These are phyloP conservation scores for Tricholoma bakamatsutake DNA, from an alignment of 768 basidiomycete species.

Conservation along the genomic window DNA sequence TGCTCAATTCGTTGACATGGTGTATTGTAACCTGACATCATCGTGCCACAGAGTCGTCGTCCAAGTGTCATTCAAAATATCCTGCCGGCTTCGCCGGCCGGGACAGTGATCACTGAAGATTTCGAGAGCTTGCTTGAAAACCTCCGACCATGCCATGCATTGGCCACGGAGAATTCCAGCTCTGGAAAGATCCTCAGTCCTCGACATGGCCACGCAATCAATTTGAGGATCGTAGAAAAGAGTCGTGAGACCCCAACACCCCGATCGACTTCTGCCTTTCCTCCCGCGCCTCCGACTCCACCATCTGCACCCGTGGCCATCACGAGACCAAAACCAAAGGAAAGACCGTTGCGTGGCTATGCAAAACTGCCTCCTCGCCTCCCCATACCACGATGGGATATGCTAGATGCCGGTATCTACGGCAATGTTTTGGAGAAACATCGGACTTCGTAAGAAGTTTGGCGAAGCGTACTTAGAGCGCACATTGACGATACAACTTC, in stretches of 20 bases:
- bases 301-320: slow-evolving; percentile 15
- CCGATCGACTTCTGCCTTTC: not conserved
- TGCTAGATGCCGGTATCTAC: slow-evolving; percentile 7
- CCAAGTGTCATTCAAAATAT: slow-evolving; percentile 20
- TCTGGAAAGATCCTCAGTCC: not conserved
- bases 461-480: not conserved
- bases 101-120: slow-evolving; percentile 10
- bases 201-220: slow-evolving; percentile 2
- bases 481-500: not conserved
- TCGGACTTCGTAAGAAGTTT: slow-evolving; percentile 1
- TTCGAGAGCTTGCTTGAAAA: slow-evolving; percentile 17
- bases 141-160: slow-evolving; percentile 9
- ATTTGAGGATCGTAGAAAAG: slow-evolving; percentile 3
- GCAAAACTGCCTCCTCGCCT: slow-evolving; percentile 19
- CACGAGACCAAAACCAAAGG: slow-evolving; percentile 11
- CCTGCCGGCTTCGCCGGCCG: slow-evolving; percentile 17
- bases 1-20: too few relatives aligned
- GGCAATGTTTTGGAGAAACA: not conserved
- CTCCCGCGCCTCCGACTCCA: not conserved
- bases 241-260: not conserved
- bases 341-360: slow-evolving; percentile 18
- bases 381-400: slow-evolving; percentile 22
- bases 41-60: slow-evolving; percentile 9
- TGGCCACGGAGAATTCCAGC: slow-evolving; percentile 1
- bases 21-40: not conserved